Percentiles rank a stretch among this genome's conserved stretches.
Evolutionary conservation across 2,329 filamentous ascomycete genomes (phyloP).

Genomic region (Albifimbria verrucaria): DNA sequence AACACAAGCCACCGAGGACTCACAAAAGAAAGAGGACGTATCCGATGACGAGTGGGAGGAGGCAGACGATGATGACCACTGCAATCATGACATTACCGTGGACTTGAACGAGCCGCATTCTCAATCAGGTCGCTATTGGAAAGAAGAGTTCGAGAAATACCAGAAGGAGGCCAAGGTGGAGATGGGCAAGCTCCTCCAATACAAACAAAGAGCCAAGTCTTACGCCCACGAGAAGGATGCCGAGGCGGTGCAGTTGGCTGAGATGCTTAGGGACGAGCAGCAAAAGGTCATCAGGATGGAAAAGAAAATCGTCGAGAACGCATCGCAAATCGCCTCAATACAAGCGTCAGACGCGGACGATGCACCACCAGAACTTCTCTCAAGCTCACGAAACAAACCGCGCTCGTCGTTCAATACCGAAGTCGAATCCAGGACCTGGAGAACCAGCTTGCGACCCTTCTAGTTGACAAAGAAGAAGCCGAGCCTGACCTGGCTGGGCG

Average conservation of each 20-base stretch:
- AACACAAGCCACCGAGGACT: conserved; percentile 5
- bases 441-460: conserved; percentile 39
- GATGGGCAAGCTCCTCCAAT: conserved; percentile 73
- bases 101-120: conserved; percentile 73
- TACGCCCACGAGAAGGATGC: conserved; percentile 76
- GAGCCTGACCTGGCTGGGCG: conserved; percentile 26
- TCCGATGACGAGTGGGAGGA: conserved; percentile 53
- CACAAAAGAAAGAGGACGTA: conserved; percentile 13
- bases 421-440: conserved; percentile 59
- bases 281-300: conserved; percentile 64
- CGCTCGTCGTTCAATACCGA: conserved; percentile 55
- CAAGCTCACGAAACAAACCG: conserved; percentile 57
- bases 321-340: conserved; percentile 48
- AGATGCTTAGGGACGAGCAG: conserved; percentile 66
- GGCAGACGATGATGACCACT: conserved; percentile 37
- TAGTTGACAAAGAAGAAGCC: conserved; percentile 32
- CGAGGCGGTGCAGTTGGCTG: conserved; percentile 63
- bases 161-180: conserved; percentile 68
- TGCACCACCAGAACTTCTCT: conserved; percentile 45
- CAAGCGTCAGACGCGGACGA: conserved; percentile 31
- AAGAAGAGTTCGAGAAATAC: conserved; percentile 71
- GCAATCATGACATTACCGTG: conserved; percentile 61
- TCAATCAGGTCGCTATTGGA: conserved; percentile 76
- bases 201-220: conserved; percentile 75
- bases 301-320: conserved; percentile 56